These are phyloP conservation scores for Pyrrhoderma noxium DNA, from an alignment of 1,284 basidiomycete genomes.

Conservation along the genomic window DNA sequence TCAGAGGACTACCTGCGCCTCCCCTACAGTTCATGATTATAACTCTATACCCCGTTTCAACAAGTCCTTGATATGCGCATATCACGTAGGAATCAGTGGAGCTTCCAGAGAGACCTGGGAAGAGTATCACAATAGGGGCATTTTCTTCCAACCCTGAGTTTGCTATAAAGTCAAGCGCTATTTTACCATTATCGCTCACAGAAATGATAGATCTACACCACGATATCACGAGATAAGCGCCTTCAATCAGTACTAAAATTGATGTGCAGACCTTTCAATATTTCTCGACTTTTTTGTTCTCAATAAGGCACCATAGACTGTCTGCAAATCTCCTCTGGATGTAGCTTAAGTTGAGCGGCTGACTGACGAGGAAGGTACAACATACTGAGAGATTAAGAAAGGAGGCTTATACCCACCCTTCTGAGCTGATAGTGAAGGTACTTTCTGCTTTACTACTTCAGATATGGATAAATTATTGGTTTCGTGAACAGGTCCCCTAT, in stretches of 20 bases:
- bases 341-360: not conserved
- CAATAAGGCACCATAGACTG: not conserved
- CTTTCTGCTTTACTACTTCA: constrained; percentile 3
- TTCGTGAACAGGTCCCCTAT: not conserved
- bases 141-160: not conserved
- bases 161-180: constrained; percentile 2
- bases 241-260: not conserved
- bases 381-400: constrained; percentile 1
- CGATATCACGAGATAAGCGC: too few relatives aligned
- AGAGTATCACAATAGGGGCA: constrained; percentile 2
- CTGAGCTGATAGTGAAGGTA: constrained; percentile 4
- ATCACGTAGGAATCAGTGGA: constrained; percentile 4
- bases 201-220: constrained; percentile 1
- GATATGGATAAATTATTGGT: not conserved
- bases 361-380: not conserved
- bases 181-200: not conserved
- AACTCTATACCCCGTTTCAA: not conserved
- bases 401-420: not conserved
- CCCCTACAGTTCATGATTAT: constrained; percentile 6
- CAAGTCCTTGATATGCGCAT: not conserved
- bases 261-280: constrained; percentile 3
- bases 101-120: constrained; percentile 2
- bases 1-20: constrained; percentile 1
- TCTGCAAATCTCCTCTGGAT: constrained; percentile 5
- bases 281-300: not conserved